Evolutionary conservation across 2,329 filamentous ascomycete species (phyloP).

Genomic region (Lachnellula suecica): DNA sequence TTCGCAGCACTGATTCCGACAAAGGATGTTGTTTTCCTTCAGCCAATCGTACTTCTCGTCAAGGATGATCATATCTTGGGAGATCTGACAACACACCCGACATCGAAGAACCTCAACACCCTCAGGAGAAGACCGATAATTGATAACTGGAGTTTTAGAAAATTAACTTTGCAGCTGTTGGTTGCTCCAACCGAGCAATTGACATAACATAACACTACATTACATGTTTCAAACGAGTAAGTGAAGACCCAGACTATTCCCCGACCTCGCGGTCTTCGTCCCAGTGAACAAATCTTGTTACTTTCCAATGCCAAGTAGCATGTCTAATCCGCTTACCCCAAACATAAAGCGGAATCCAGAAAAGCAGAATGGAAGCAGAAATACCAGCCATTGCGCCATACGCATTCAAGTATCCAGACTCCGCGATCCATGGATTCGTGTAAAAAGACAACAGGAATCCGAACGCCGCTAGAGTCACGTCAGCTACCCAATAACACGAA

Average conservation of each 20-base stretch:
- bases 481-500: neutral
- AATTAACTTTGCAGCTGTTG: too few relatives aligned
- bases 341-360: constrained; percentile 51
- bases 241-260: constrained; percentile 37
- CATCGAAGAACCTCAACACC: too few relatives aligned
- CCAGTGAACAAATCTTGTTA: constrained; percentile 49
- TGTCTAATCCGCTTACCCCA: constrained; percentile 50
- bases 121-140: too few relatives aligned
- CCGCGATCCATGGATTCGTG: constrained; percentile 56
- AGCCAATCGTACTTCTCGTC: too few relatives aligned
- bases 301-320: constrained; percentile 46
- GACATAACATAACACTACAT: too few relatives aligned
- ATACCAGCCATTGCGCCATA: constrained; percentile 60
- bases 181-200: too few relatives aligned
- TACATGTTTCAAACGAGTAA: too few relatives aligned
- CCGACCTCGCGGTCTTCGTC: constrained; percentile 53
- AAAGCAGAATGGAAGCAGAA: constrained; percentile 43
- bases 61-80: too few relatives aligned
- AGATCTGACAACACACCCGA: too few relatives aligned
- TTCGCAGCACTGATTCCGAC: too few relatives aligned
- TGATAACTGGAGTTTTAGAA: too few relatives aligned
- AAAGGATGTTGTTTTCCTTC: too few relatives aligned
- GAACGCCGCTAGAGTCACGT: constrained; percentile 40
- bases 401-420: constrained; percentile 48
- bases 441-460: constrained; percentile 60